phyloP scores from a whole-genome alignment of 2,329 filamentous ascomycete species.

The Penicillium sp. region DNA sequence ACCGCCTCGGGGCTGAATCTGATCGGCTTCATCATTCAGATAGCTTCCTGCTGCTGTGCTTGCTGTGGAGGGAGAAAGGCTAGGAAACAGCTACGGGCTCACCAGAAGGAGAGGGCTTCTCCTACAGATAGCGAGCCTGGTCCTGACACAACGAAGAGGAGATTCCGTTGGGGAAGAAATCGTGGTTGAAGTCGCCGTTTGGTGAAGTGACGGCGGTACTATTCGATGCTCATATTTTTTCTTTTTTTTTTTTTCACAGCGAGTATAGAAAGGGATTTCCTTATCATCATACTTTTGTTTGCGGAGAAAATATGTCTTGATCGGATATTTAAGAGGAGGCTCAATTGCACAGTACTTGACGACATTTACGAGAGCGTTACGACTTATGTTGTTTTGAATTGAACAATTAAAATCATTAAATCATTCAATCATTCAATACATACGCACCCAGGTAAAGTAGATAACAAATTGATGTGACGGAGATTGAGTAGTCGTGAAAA shows the following conservation, averaged over 20 bases:
- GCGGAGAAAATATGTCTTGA: too few relatives aligned
- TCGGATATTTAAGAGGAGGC: neutral
- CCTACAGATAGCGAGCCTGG: neutral
- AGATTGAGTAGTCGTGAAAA: too few relatives aligned
- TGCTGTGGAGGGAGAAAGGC: slow-evolving; percentile 40
- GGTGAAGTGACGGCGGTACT: too few relatives aligned
- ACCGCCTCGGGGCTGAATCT: slow-evolving; percentile 64
- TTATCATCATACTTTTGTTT: neutral
- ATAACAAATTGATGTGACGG: too few relatives aligned
- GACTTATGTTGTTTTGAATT: neutral
- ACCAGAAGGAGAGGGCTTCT: slow-evolving; percentile 1
- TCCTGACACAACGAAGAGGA: neutral
- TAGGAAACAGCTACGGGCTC: slow-evolving; percentile 28
- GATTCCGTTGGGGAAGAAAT: slow-evolving; percentile 8
- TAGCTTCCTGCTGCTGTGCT: slow-evolving; percentile 70
- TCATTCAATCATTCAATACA: too few relatives aligned
- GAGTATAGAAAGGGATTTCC: neutral
- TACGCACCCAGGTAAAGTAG: too few relatives aligned
- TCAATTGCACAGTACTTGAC: neutral
- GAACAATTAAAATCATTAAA: neutral
- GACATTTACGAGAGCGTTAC: neutral
- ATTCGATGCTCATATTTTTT: neutral
- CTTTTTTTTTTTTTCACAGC: neutral
- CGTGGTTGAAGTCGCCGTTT: neutral
- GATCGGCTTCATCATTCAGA: slow-evolving; percentile 68